A percentile compares a stretch with the other conserved stretches of the same genome.
These are phyloP conservation scores for Verticillium nubilum DNA, from an alignment of 2,329 filamentous ascomycete genomes.

Conservation along the genomic window DNA sequence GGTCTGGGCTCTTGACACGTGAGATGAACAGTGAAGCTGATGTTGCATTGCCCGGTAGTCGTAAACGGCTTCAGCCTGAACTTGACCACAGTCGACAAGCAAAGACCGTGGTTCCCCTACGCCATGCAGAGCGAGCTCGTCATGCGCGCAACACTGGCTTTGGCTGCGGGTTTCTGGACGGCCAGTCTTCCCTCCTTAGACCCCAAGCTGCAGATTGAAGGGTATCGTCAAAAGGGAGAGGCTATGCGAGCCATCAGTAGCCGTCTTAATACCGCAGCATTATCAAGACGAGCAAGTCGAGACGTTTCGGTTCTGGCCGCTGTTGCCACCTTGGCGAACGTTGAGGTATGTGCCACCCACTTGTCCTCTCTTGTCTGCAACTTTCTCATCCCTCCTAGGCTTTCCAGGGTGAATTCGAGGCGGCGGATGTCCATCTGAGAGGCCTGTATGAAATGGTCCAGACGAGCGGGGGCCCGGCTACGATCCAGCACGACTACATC, in stretches of 20 bases:
- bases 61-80: slow-evolving; percentile 10
- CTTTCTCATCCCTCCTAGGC: slow-evolving; percentile 5
- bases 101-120: slow-evolving; percentile 13
- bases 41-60: slow-evolving; percentile 1
- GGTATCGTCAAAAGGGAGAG: slow-evolving; percentile 11
- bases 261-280: slow-evolving; percentile 3
- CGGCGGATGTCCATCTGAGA: slow-evolving; percentile 9
- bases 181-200: slow-evolving; percentile 8
- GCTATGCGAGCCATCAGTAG: slow-evolving; percentile 8
- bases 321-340: slow-evolving; percentile 9
- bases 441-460: slow-evolving; percentile 11
- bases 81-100: slow-evolving; percentile 8
- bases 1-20: neutral
- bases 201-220: slow-evolving; percentile 6
- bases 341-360: slow-evolving; percentile 4
- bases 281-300: neutral
- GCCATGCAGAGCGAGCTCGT: slow-evolving; percentile 13
- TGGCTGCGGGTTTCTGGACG: slow-evolving; percentile 10
- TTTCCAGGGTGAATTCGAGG: slow-evolving; percentile 10
- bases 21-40: neutral
- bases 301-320: slow-evolving; percentile 7
- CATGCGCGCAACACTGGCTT: slow-evolving; percentile 10
- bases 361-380: neutral
- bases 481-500: slow-evolving; percentile 12
- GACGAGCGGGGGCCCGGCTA: slow-evolving; percentile 8